Percentiles rank a stretch among this genome's conserved stretches.
phyloP scores from a whole-genome alignment of 805 yeast genomes.

The Clavispora phyllophila region DNA sequence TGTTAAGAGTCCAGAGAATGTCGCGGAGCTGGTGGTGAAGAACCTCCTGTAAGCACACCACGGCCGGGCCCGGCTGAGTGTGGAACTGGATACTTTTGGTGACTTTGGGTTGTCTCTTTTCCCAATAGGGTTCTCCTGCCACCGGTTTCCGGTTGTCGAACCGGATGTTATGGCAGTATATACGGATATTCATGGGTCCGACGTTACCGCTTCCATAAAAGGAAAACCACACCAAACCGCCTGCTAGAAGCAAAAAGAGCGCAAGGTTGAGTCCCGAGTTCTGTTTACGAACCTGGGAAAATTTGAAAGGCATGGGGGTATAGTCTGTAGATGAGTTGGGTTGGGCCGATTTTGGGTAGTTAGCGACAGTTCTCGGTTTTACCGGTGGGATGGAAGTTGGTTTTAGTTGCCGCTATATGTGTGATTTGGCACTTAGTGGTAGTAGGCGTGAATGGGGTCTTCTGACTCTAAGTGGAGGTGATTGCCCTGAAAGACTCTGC shows the following conservation, averaged over 20 bases:
- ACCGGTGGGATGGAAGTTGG: too few relatives aligned
- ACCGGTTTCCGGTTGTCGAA: conserved; percentile 33
- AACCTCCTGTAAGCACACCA: conserved; percentile 40
- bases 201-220: not conserved
- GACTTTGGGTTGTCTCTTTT: conserved; percentile 32
- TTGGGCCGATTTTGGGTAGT: too few relatives aligned
- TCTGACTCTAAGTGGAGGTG: too few relatives aligned
- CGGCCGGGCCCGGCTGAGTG: conserved; percentile 24
- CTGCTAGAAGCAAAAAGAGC: not conserved
- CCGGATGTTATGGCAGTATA: conserved; percentile 43
- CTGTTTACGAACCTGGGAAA: not conserved
- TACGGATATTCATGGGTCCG: conserved; percentile 1
- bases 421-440: too few relatives aligned
- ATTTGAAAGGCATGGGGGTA: not conserved
- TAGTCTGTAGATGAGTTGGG: not conserved
- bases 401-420: too few relatives aligned
- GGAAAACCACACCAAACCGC: not conserved
- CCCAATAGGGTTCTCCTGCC: conserved; percentile 44
- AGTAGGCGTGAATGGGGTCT: too few relatives aligned
- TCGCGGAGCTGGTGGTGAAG: conserved; percentile 32
- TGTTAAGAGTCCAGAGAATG: conserved; percentile 22
- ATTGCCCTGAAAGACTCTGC: too few relatives aligned
- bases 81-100: conserved; percentile 38
- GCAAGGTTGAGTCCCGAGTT: not conserved
- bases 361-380: too few relatives aligned